Evolutionary conservation across 2,329 filamentous ascomycete species (phyloP), one percentile per base, ranked within the genome.

Genomic region (Pezicula carpinea): DNA sequence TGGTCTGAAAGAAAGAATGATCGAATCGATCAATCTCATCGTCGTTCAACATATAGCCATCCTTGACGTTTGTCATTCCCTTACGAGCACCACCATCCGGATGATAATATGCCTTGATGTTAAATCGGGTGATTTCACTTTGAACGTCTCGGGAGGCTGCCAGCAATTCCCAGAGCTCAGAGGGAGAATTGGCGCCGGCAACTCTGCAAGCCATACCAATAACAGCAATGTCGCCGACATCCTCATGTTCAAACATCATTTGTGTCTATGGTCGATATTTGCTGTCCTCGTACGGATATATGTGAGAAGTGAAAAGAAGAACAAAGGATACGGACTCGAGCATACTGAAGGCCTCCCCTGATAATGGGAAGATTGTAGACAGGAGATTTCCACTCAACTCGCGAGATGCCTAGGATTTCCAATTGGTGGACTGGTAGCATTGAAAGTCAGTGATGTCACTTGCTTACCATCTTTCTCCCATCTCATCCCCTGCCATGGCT

Each of bases 71-170:
- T 44, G 33, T 74, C 75, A 47, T 74, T 69, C 13, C 74, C 66
- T 44, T 70, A 66, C 7, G 69, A 48, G 13, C 66, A 68, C 22
- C 29, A 32, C 43, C 43, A 13, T 72, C 68, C 0, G 75, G 74
- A 52, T 79, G 76, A 52, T 72, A 77, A 55, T 74, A 77, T 14
- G 72, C 73, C 11, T 72, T 63, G 21, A 74, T 67, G 33, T 77
- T 76, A 49, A 79, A 67, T 4, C 75, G 26, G 26, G 56, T 51
- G 38, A 39, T 39, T 11, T 43, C 67, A 1, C 69, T 70, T 73
- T 72, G 77, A 18, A 74, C 73, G 22, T 69, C 74, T 35, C 69
- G 63, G 15, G 66, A 70, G 1, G 61, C 52, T 6, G 63, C 60
- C 11, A 77, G 55, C 52, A 76, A 69, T 18, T 70, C 60, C 75